These are phyloP conservation scores for Ambrosia artemisiifolia DNA, from an alignment of 129 eudicot genomes.

Conservation along the genomic window DNA sequence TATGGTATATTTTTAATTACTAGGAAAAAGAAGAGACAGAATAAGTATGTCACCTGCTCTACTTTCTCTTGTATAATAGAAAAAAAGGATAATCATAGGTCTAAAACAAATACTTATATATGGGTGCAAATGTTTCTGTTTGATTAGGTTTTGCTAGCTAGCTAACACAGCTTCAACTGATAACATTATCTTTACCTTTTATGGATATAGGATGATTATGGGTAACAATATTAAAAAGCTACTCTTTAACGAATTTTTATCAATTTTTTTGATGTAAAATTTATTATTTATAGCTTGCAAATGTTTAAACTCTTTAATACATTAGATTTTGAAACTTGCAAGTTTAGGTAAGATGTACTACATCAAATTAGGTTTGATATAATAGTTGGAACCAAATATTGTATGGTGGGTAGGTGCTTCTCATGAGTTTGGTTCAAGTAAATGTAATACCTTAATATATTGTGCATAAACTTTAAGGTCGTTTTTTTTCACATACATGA, in stretches of 20 bases:
- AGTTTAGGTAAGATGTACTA: slow-evolving; percentile 32
- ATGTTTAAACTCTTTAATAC: neutral
- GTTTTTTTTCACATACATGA: neutral
- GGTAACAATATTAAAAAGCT: neutral
- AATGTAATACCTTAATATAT: neutral
- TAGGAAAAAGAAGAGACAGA: slow-evolving; percentile 14
- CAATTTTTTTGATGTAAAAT: neutral
- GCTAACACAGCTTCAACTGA: neutral
- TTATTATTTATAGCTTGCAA: neutral
- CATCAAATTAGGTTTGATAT: slow-evolving; percentile 37
- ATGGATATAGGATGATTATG: neutral
- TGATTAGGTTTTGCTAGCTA: neutral
- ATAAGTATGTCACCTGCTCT: slow-evolving; percentile 33
- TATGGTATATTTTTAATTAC: neutral
- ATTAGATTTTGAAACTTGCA: slow-evolving; percentile 23
- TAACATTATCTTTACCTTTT: neutral
- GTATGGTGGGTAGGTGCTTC: slow-evolving; percentile 22
- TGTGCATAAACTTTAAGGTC: neutral
- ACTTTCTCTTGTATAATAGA: slow-evolving; percentile 3
- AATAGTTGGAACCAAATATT: slow-evolving; percentile 33
- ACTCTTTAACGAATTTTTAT: neutral
- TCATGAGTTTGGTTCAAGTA: slow-evolving; percentile 15
- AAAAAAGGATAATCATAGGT: neutral
- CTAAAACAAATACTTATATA: neutral
- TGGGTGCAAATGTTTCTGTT: neutral